Evolutionary conservation across 2,329 filamentous ascomycete genomes (phyloP).

Genomic region (Hymenoscyphus albidus): DNA sequence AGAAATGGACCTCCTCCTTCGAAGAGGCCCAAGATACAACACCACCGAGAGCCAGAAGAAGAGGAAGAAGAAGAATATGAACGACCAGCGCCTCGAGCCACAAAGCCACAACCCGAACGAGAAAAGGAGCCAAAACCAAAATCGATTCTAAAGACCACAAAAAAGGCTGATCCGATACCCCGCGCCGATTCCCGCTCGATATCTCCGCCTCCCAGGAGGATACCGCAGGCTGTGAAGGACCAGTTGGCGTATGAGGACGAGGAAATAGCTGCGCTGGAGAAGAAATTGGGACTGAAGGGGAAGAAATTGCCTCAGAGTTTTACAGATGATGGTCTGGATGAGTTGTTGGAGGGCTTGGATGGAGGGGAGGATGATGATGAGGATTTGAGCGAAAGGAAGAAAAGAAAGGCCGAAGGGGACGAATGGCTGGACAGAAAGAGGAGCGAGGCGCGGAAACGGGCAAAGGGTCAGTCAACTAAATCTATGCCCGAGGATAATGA

Average conservation of each 20-base stretch:
- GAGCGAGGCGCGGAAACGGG: conserved; percentile 39
- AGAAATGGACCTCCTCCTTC: conserved; percentile 27
- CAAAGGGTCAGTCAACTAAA: conserved; percentile 5
- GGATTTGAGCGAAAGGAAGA: conserved; percentile 45
- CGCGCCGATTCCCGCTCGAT: conserved; percentile 11
- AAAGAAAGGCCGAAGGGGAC: conserved; percentile 54
- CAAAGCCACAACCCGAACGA: conserved; percentile 6
- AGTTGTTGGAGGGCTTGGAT: conserved; percentile 67
- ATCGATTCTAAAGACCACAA: conserved; percentile 31
- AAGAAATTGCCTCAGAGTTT: conserved; percentile 69
- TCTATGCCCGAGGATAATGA: conserved; percentile 18
- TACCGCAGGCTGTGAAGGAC: conserved; percentile 46
- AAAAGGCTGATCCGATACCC: conserved; percentile 21
- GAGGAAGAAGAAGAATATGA: conserved; percentile 1
- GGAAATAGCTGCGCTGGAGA: conserved; percentile 83
- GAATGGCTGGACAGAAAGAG: conserved; percentile 59
- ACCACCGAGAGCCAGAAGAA: conserved; percentile 7
- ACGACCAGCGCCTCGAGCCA: neutral
- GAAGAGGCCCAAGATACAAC: conserved; percentile 28
- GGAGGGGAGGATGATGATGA: conserved; percentile 45
- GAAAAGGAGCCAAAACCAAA: conserved; percentile 23
- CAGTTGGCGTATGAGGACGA: conserved; percentile 77
- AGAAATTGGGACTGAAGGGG: conserved; percentile 74
- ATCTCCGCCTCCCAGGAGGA: conserved; percentile 21
- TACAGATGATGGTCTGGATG: conserved; percentile 77